These are phyloP conservation scores for Hapsidospora chrysogenum DNA, from an alignment of 495 filamentous ascomycete genomes.

Conservation along the genomic window DNA sequence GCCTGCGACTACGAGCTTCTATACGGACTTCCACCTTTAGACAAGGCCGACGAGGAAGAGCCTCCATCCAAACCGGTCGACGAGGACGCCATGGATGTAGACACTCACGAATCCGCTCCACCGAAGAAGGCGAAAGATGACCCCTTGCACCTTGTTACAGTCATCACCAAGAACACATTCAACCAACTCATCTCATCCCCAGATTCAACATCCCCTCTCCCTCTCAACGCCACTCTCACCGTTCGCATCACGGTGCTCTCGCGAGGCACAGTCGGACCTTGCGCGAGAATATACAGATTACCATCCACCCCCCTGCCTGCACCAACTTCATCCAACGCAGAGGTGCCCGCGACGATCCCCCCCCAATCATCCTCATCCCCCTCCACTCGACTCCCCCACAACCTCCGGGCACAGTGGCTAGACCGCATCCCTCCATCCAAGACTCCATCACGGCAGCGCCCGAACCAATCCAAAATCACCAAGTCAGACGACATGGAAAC, in stretches of 20 bases:
- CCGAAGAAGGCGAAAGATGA: conserved; percentile 3
- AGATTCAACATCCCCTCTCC: conserved; percentile 3
- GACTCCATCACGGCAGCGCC: no score
- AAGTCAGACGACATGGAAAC: conserved; percentile 17
- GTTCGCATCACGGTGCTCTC: conserved; percentile 18
- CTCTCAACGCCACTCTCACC: conserved; percentile 12
- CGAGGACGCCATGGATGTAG: conserved; percentile 11
- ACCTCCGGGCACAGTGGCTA: conserved; percentile 30
- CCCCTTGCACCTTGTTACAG: conserved; percentile 7
- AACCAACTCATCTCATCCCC: conserved; percentile 4
- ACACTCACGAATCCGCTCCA: conserved; percentile 4
- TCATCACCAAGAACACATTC: conserved; percentile 16
- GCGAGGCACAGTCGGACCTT: conserved; percentile 20
- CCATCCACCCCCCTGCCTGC: conserved; percentile 8
- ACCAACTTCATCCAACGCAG: conserved; percentile 15
- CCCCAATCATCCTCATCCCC: conserved; percentile 2
- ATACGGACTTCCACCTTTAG: conserved; percentile 11
- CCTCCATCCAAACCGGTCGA: conserved; percentile 1
- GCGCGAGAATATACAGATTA: conserved; percentile 31
- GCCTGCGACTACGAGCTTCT: conserved; percentile 75
- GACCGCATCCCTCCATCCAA: conserved; percentile 8
- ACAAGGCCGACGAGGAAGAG: conserved; percentile 10
- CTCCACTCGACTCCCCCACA: conserved; percentile 10
- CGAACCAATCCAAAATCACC: no score
- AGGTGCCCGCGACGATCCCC: conserved; percentile 23